Conservation (phyloP, 768 basidiomycete species). For the Cubamyces lactineus region DNA sequence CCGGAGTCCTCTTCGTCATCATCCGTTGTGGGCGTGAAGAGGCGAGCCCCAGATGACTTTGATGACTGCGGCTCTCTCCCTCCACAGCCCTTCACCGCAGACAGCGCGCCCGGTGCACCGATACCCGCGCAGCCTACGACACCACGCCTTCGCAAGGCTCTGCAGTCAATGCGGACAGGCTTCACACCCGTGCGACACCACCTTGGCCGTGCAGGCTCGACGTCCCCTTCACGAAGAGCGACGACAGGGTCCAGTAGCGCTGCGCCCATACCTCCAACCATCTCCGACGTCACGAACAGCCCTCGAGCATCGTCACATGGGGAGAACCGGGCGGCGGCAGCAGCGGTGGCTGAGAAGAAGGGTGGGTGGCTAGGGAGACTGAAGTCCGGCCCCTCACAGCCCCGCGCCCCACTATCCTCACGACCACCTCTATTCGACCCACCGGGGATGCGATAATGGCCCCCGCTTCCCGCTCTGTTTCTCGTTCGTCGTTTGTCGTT, state of each 20-base stretch:
- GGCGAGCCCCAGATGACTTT: slow-evolving; percentile 78
- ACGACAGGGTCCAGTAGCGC: slow-evolving; percentile 42
- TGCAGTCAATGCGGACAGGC: slow-evolving; percentile 61
- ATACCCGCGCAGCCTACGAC: slow-evolving; percentile 46
- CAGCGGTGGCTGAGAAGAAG: slow-evolving; percentile 52
- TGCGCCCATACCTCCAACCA: slow-evolving; percentile 34
- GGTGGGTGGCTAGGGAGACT: slow-evolving; percentile 73
- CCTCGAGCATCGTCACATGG: slow-evolving; percentile 37
- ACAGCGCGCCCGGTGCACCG: slow-evolving; percentile 44
- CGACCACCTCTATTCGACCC: slow-evolving; percentile 20
- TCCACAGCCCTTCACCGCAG: slow-evolving; percentile 65
- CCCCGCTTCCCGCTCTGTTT: background rate
- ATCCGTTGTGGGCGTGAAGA: slow-evolving; percentile 62
- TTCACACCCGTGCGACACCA: slow-evolving; percentile 73
- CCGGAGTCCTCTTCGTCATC: slow-evolving; percentile 33
- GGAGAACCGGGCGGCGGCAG: slow-evolving; percentile 27
- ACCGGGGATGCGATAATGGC: slow-evolving; percentile 12
- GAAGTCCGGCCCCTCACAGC: slow-evolving; percentile 42
- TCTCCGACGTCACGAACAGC: slow-evolving; percentile 71
- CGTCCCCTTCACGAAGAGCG: slow-evolving; percentile 54
- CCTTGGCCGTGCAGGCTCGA: slow-evolving; percentile 42
- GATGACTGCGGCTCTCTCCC: slow-evolving; percentile 59
- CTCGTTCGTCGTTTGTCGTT: too few species aligned
- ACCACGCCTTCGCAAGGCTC: slow-evolving; percentile 63
- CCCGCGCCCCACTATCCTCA: slow-evolving; percentile 6